Percentiles rank a stretch among this genome's conserved stretches.
Conservation (phyloP, 768 basidiomycete genomes). For the Dentipellis fragilis region DNA sequence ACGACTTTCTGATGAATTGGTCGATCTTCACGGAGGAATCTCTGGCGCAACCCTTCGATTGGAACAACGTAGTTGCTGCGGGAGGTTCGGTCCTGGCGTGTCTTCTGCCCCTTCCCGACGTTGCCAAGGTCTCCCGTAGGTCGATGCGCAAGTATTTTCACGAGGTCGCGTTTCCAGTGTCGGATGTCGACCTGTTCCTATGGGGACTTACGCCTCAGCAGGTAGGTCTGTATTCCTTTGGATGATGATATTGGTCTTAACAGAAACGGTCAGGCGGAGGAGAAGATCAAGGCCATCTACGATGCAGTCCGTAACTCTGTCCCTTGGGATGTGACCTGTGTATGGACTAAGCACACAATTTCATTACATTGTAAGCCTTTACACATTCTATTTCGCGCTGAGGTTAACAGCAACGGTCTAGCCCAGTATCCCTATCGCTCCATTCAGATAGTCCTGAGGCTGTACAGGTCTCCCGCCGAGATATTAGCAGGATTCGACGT, state of each 20-base stretch:
- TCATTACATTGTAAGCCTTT: conserved; percentile 45
- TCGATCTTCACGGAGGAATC: conserved; percentile 50
- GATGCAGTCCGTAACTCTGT: conserved; percentile 56
- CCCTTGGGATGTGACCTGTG: conserved; percentile 60
- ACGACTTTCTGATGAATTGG: conserved; percentile 59
- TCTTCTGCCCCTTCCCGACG: conserved; percentile 41
- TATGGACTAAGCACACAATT: conserved; percentile 55
- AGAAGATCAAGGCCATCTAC: conserved; percentile 47
- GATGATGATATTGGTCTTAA: conserved; percentile 13
- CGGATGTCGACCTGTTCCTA: conserved; percentile 53
- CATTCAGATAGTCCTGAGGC: conserved; percentile 54
- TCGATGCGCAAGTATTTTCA: conserved; percentile 50
- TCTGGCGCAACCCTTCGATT: conserved; percentile 42
- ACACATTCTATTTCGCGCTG: not conserved
- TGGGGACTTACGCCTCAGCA: conserved; percentile 48
- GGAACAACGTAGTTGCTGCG: conserved; percentile 55
- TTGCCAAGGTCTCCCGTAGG: conserved; percentile 34
- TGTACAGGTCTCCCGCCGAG: conserved; percentile 55
- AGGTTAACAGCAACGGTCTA: conserved; percentile 11
- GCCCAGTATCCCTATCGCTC: conserved; percentile 59
- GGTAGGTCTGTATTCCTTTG: too few species aligned
- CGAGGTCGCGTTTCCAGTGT: conserved; percentile 41
- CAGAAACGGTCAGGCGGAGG: conserved; percentile 32
- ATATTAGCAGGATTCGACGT: conserved; percentile 61
- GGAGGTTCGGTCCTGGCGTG: conserved; percentile 47